Evolutionary conservation across 176 grass and related monocot genomes (phyloP).

Genomic region (Musa schizocarpa): DNA sequence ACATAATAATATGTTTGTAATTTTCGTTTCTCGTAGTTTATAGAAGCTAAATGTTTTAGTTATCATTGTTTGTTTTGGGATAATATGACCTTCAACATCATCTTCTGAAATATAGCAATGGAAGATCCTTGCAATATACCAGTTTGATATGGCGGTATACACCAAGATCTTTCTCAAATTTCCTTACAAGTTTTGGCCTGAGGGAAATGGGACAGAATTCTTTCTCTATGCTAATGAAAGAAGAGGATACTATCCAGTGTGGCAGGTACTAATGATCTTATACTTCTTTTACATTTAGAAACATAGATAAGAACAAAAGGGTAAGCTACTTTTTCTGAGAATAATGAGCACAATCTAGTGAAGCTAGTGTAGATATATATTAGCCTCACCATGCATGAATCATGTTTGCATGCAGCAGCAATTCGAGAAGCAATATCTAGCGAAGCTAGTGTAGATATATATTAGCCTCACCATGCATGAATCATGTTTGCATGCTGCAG

Average conservation of each 20-base stretch:
- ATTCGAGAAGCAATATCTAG: slow-evolving; percentile 20
- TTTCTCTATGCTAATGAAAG: slow-evolving; percentile 47
- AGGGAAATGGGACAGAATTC: slow-evolving; percentile 42
- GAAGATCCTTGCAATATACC: slow-evolving; percentile 45
- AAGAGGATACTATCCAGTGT: slow-evolving; percentile 52
- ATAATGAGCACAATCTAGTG: too few species aligned
- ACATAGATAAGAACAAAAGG: too few species aligned
- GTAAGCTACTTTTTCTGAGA: too few species aligned
- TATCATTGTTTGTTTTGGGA: too few species aligned
- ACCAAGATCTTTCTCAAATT: slow-evolving; percentile 76
- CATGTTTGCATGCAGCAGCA: slow-evolving; percentile 4
- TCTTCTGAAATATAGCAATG: slow-evolving; percentile 7
- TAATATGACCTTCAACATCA: neutral
- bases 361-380: too few species aligned
- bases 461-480: too few species aligned
- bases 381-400: too few species aligned
- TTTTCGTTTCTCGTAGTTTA: too few species aligned
- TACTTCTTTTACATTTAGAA: neutral
- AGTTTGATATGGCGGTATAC: slow-evolving; percentile 59
- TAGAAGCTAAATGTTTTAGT: neutral
- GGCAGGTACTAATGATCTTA: slow-evolving; percentile 29
- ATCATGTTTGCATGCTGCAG: slow-evolving; percentile 3
- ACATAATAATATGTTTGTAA: neutral
- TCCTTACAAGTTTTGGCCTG: slow-evolving; percentile 53
- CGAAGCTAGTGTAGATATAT: too few species aligned